Conservation (phyloP, 345 rosid species). For the Combretum micranthum region DNA sequence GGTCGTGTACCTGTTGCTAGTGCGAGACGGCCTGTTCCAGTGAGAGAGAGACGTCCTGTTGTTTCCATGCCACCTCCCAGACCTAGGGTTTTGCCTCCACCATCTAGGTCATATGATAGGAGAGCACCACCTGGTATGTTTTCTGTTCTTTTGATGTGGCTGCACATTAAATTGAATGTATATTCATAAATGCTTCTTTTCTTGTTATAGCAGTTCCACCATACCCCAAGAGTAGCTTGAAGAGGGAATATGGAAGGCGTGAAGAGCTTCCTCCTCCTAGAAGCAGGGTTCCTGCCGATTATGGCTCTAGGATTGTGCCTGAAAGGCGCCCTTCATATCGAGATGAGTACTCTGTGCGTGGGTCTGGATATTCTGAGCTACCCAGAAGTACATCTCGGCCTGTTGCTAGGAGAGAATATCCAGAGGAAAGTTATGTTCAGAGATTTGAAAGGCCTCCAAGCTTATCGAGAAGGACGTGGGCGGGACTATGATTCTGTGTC, state of each 20-base stretch:
- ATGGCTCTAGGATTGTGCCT: conserved; percentile 60
- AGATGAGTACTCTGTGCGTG: conserved; percentile 73
- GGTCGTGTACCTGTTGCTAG: conserved; percentile 47
- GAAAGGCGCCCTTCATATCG: conserved; percentile 74
- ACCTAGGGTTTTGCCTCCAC: conserved; percentile 61
- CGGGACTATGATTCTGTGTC: conserved; percentile 84
- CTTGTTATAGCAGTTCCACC: conserved; percentile 44
- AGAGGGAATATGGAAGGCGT: conserved; percentile 71
- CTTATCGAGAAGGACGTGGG: conserved; percentile 69
- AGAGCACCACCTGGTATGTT: conserved; percentile 63
- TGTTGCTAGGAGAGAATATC: conserved; percentile 69
- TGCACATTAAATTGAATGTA: neutral
- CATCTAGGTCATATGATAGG: conserved; percentile 75
- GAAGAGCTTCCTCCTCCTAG: conserved; percentile 84
- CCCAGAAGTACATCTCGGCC: conserved; percentile 62
- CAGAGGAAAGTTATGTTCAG: conserved; percentile 66
- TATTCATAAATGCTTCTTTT: neutral
- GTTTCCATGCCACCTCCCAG: conserved; percentile 67
- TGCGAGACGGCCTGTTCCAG: conserved; percentile 45
- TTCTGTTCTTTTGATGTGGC: conserved; percentile 1
- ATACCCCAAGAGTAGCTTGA: conserved; percentile 68
- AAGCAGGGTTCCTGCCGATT: conserved; percentile 65
- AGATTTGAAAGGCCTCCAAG: conserved; percentile 79
- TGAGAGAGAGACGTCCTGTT: conserved; percentile 69
- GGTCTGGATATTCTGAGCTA: conserved; percentile 64